These are phyloP conservation scores for Casuarina cunninghamiana DNA, from an alignment of 306 rosid species.

Conservation along the genomic window DNA sequence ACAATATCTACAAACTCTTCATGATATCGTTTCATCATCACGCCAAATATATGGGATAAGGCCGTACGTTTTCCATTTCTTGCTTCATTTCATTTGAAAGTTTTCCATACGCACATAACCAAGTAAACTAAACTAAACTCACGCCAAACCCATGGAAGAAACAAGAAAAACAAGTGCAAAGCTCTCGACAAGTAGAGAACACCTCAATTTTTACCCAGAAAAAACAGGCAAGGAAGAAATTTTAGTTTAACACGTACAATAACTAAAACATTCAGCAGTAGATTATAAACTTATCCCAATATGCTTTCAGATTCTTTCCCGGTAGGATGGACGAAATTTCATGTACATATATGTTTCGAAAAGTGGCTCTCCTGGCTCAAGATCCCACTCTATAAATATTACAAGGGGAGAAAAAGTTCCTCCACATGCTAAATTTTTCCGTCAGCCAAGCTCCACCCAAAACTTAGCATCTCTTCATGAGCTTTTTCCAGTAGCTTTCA, in stretches of 20 bases:
- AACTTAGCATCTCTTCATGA: constrained; percentile 28
- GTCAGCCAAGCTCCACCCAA: constrained; percentile 24
- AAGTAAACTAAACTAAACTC: too few species aligned
- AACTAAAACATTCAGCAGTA: neutral
- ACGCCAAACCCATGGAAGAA: too few species aligned
- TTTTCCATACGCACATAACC: too few species aligned
- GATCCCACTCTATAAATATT: constrained; percentile 23
- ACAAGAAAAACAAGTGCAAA: neutral
- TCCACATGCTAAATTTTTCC: constrained; percentile 17
- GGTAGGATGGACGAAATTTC: constrained; percentile 17
- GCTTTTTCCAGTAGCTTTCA: constrained; percentile 69
- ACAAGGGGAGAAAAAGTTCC: neutral
- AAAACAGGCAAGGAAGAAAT: neutral
- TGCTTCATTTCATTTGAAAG: too few species aligned
- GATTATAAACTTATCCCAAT: constrained; percentile 1
- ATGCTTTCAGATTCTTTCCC: constrained; percentile 2
- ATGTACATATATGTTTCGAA: constrained; percentile 8
- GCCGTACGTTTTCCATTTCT: too few species aligned
- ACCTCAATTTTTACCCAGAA: neutral
- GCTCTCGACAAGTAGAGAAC: neutral
- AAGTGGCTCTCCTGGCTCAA: constrained; percentile 19
- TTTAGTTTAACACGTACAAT: neutral
- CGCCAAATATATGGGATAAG: too few species aligned
- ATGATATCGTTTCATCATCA: too few species aligned
- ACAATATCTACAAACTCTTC: too few species aligned